A percentile compares a stretch with the other conserved stretches of the same genome.
Evolutionary conservation across 2,329 filamentous ascomycete species (phyloP).

Genomic region (Fusarium albidum): DNA sequence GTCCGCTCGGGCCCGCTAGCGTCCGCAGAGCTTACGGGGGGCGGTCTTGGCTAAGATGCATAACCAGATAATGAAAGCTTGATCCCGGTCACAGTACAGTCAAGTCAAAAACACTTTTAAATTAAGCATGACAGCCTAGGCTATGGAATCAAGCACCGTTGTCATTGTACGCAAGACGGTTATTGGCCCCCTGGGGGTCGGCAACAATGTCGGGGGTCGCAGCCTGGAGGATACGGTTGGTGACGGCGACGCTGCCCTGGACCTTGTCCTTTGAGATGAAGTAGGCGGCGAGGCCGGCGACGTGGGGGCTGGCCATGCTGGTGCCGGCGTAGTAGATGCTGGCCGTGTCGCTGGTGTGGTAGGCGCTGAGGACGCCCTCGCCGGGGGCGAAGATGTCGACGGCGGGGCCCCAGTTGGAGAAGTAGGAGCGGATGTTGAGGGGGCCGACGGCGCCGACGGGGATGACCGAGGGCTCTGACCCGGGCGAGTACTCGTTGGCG

Average conservation of each 20-base stretch:
- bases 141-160: constrained; percentile 8
- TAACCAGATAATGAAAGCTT: too few relatives aligned
- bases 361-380: background rate
- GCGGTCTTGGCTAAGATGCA: too few relatives aligned
- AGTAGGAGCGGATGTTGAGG: background rate
- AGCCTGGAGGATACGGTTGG: constrained; percentile 12
- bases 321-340: constrained; percentile 12
- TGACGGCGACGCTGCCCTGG: background rate
- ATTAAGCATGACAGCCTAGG: too few relatives aligned
- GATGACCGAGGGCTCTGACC: constrained; percentile 9
- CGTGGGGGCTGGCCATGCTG: constrained; percentile 60
- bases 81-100: too few relatives aligned
- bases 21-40: too few relatives aligned
- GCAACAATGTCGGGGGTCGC: background rate
- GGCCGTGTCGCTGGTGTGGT: background rate
- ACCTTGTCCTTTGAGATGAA: constrained; percentile 50
- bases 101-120: too few relatives aligned
- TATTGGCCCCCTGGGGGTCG: background rate
- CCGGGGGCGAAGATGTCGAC: constrained; percentile 22
- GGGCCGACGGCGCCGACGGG: constrained; percentile 7
- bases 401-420: constrained; percentile 7
- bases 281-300: constrained; percentile 70
- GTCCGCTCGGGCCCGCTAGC: too few relatives aligned
- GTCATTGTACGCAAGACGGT: constrained; percentile 15
- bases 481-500: background rate